phyloP scores from a whole-genome alignment of 192 early-diverging fungal genomes.

The Backusella australiensis region DNA sequence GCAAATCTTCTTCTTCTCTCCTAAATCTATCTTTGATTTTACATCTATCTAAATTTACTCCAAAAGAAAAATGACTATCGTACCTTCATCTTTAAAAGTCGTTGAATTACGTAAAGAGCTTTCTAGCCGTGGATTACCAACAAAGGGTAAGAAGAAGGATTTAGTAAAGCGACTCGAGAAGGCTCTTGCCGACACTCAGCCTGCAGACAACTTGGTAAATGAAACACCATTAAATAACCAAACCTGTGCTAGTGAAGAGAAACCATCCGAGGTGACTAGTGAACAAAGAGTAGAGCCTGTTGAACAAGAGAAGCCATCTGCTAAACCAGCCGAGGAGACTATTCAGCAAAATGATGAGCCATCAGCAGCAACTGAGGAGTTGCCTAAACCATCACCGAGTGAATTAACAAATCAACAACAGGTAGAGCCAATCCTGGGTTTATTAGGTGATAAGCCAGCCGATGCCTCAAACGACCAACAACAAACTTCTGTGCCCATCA shows the following conservation, averaged over 20 bases:
- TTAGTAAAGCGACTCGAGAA: conserved; percentile 60
- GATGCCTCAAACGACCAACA: background rate
- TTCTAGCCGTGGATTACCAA: conserved; percentile 49
- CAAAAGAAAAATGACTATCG: conserved; percentile 1
- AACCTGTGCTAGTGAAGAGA: background rate
- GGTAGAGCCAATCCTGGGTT: background rate
- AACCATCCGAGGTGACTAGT: background rate
- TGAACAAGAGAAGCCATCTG: background rate
- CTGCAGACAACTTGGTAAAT: background rate
- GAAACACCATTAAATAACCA: background rate
- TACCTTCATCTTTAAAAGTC: conserved; percentile 24
- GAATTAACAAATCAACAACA: background rate
- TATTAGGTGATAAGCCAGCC: background rate
- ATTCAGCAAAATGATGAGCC: background rate
- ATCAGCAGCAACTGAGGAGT: background rate
- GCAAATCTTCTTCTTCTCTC: background rate
- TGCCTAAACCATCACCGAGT: background rate
- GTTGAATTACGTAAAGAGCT: conserved; percentile 49
- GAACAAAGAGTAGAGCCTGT: background rate
- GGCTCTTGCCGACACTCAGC: conserved; percentile 28
- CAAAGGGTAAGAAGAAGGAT: conserved; percentile 63
- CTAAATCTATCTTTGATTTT: background rate
- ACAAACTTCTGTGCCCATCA: background rate
- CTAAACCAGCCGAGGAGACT: background rate
- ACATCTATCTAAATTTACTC: background rate